These are phyloP conservation scores for Solanum chmielewskii DNA, from an alignment of 257 asterid species.

Conservation along the genomic window DNA sequence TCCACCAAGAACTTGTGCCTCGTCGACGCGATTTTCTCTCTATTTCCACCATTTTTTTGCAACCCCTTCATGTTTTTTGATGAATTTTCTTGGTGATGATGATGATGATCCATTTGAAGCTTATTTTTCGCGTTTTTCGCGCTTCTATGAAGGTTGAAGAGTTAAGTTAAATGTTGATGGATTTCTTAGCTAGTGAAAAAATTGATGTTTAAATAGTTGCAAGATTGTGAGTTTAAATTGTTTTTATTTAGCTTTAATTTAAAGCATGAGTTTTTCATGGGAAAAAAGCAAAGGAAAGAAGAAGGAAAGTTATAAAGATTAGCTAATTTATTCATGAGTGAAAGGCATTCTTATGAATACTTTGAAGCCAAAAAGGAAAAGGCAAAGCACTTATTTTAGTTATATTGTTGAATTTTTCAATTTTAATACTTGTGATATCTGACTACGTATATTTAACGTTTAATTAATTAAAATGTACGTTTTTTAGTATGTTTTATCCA, in stretches of 20 bases:
- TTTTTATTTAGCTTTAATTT: background rate
- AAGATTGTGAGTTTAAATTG: background rate
- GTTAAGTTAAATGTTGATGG: background rate
- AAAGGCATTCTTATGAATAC: background rate
- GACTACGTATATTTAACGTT: background rate
- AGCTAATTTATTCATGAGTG: slow-evolving; percentile 15
- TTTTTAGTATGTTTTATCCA: background rate
- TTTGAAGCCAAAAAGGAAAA: background rate
- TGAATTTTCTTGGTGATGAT: background rate
- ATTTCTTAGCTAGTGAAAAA: background rate
- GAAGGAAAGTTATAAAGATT: slow-evolving; percentile 9
- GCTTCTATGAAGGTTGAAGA: background rate
- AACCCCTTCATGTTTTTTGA: background rate
- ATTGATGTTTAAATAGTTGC: background rate
- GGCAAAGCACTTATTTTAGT: background rate
- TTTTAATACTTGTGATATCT: background rate
- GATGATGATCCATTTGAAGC: slow-evolving; percentile 9
- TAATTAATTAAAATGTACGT: background rate
- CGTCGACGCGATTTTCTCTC: background rate
- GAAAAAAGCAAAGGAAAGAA: slow-evolving; percentile 9
- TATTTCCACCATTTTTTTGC: background rate
- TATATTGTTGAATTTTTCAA: background rate
- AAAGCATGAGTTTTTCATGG: slow-evolving; percentile 8
- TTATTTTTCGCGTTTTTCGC: background rate
- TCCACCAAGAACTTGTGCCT: slow-evolving; percentile 5